Conservation (phyloP, 441 rosid genomes). For the Pelargonium cotyledonis region DNA sequence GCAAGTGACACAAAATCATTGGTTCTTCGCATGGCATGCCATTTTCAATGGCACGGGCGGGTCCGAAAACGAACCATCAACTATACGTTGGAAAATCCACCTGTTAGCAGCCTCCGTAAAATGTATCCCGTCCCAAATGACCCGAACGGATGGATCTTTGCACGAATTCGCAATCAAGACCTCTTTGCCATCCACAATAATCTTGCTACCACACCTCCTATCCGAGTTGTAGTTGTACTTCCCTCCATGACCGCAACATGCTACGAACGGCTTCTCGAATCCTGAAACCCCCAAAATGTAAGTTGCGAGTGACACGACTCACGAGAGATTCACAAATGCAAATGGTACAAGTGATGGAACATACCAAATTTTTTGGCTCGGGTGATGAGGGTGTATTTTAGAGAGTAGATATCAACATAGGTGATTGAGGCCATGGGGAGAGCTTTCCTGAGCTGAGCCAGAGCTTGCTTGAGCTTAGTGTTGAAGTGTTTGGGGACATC, state of each 20-base stretch:
- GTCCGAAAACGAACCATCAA: constrained; percentile 34
- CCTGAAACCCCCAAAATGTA: constrained; percentile 20
- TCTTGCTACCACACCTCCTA: constrained; percentile 41
- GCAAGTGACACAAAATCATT: background rate
- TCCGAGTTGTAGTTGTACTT: constrained; percentile 42
- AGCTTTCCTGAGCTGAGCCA: constrained; percentile 32
- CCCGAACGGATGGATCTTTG: constrained; percentile 32
- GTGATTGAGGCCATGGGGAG: constrained; percentile 35
- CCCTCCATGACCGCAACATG: constrained; percentile 61
- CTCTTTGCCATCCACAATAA: constrained; percentile 39
- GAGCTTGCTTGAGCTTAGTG: constrained; percentile 24
- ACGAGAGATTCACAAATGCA: constrained; percentile 1
- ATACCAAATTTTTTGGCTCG: constrained; percentile 42
- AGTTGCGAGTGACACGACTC: too few species aligned
- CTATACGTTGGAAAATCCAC: constrained; percentile 42
- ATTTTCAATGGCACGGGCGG: constrained; percentile 20
- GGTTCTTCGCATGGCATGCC: constrained; percentile 33
- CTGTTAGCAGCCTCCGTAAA: constrained; percentile 42
- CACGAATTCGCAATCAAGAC: constrained; percentile 42
- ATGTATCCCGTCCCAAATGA: constrained; percentile 61
- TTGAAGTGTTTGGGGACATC: constrained; percentile 44
- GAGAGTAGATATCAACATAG: constrained; percentile 31
- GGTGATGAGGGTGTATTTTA: constrained; percentile 42
- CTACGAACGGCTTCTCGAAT: constrained; percentile 35
- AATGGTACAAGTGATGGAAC: background rate